A percentile compares a stretch with the other conserved stretches of the same genome.
Conservation (phyloP, 2,329 filamentous ascomycete species). For the Cladophialophora exuberans region DNA sequence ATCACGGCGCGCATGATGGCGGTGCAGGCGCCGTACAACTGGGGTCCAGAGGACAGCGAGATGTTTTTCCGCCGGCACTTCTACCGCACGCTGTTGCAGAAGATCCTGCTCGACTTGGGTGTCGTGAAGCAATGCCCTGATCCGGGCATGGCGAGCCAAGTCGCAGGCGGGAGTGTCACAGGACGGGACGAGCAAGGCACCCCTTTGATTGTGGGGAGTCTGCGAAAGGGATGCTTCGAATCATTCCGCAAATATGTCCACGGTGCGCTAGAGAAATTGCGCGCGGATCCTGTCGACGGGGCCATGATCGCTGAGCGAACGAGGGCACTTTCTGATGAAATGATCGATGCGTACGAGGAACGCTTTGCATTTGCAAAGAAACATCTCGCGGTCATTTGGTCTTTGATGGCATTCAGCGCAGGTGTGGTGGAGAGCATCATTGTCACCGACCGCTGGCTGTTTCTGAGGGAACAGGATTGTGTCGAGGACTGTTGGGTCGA, state of each 20-base stretch:
- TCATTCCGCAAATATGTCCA: constrained; percentile 77
- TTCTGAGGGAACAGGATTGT: constrained; percentile 76
- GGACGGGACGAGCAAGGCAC: constrained; percentile 55
- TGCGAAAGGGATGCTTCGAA: constrained; percentile 77
- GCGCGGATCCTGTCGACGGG: constrained; percentile 60
- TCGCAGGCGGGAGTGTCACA: constrained; percentile 32
- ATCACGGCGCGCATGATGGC: constrained; percentile 99
- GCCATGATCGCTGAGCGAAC: constrained; percentile 68
- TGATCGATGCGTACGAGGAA: constrained; percentile 71
- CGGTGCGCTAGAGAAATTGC: constrained; percentile 76
- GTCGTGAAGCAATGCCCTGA: constrained; percentile 63
- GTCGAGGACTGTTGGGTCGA: constrained; percentile 86
- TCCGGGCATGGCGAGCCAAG: constrained; percentile 26
- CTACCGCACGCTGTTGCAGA: constrained; percentile 86
- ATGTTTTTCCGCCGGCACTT: constrained; percentile 92
- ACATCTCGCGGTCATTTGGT: constrained; percentile 87
- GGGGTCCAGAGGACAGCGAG: constrained; percentile 79
- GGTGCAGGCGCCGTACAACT: constrained; percentile 92
- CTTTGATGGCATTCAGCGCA: constrained; percentile 93
- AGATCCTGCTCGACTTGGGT: constrained; percentile 84
- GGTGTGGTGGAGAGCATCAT: constrained; percentile 87
- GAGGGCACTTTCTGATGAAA: constrained; percentile 69
- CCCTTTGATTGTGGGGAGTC: constrained; percentile 82
- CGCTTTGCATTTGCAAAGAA: constrained; percentile 70
- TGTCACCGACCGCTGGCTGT: constrained; percentile 87